These are phyloP conservation scores for Hawksworthiomyces lignivorus DNA, from an alignment of 2,329 filamentous ascomycete genomes.

Conservation along the genomic window DNA sequence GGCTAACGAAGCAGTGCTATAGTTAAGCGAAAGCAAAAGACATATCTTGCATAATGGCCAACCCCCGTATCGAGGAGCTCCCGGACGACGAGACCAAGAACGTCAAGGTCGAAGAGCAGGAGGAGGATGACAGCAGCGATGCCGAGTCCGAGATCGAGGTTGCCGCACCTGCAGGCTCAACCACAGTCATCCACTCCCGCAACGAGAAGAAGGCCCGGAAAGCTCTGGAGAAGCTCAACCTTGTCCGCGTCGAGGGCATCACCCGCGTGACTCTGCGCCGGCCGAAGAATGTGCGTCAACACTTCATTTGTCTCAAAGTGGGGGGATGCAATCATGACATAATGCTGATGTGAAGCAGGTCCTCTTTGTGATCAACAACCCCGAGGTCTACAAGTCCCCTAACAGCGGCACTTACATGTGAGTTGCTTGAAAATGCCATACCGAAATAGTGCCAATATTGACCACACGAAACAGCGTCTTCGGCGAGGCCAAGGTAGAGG, in stretches of 20 bases:
- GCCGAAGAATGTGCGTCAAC: conserved; percentile 88
- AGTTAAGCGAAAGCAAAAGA: not conserved
- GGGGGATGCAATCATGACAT: conserved; percentile 81
- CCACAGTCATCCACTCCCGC: conserved; percentile 89
- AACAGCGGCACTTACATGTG: conserved; percentile 99
- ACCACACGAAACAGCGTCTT: conserved; percentile 63
- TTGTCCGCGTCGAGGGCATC: conserved; percentile 94
- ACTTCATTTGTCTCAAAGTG: not conserved
- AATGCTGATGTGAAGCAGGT: conserved; percentile 99
- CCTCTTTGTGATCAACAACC: conserved; percentile 99
- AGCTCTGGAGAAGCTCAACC: conserved; percentile 95
- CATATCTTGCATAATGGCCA: conserved; percentile 66
- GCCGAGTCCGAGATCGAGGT: conserved; percentile 68
- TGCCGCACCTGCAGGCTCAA: conserved; percentile 65
- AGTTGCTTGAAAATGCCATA: conserved; percentile 30
- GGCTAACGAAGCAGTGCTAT: too few relatives aligned
- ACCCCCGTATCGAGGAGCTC: conserved; percentile 96
- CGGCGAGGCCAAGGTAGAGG: conserved; percentile 99
- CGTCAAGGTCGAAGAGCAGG: conserved; percentile 67
- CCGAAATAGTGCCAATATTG: not conserved
- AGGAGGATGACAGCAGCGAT: conserved; percentile 63
- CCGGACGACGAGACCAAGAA: conserved; percentile 85
- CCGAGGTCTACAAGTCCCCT: conserved; percentile 98
- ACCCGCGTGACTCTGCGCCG: conserved; percentile 95
- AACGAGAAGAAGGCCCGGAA: conserved; percentile 99